Conservation (phyloP, 2,329 filamentous ascomycete species). For the Coniochaeta ligniaria region DNA sequence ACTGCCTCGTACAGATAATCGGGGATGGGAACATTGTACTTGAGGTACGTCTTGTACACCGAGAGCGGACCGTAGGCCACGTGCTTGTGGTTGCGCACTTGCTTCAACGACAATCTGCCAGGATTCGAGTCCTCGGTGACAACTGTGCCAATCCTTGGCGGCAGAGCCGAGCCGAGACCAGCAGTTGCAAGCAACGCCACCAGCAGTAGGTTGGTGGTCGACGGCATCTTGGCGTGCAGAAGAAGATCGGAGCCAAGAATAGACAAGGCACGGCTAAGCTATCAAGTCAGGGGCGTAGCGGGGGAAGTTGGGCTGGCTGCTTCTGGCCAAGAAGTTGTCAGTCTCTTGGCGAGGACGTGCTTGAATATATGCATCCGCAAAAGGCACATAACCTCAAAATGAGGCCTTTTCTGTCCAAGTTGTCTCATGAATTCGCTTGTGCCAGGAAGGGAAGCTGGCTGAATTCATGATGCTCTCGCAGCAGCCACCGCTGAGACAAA, state of each 20-base stretch:
- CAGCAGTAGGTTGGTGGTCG: conserved; percentile 11
- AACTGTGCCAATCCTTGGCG: conserved; percentile 14
- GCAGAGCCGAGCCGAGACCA: conserved; percentile 12
- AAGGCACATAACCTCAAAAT: not conserved
- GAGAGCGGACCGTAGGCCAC: conserved; percentile 23
- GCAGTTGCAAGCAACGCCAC: conserved; percentile 7
- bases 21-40: conserved; percentile 27
- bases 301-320: not conserved
- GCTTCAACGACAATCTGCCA: conserved; percentile 21
- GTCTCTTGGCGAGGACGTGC: not conserved
- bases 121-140: conserved; percentile 5
- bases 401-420: not conserved
- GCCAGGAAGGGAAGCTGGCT: not conserved
- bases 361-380: not conserved
- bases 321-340: not conserved
- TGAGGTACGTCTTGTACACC: conserved; percentile 29
- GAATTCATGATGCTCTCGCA: not conserved
- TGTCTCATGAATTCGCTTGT: not conserved
- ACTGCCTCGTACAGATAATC: conserved; percentile 22
- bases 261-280: not conserved
- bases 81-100: conserved; percentile 24
- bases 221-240: conserved; percentile 7
- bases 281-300: not conserved
- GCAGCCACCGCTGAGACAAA: not conserved
- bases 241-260: not conserved